These are phyloP conservation scores for Neospermospora avenae DNA, from an alignment of 2,329 filamentous ascomycete species.

Conservation along the genomic window DNA sequence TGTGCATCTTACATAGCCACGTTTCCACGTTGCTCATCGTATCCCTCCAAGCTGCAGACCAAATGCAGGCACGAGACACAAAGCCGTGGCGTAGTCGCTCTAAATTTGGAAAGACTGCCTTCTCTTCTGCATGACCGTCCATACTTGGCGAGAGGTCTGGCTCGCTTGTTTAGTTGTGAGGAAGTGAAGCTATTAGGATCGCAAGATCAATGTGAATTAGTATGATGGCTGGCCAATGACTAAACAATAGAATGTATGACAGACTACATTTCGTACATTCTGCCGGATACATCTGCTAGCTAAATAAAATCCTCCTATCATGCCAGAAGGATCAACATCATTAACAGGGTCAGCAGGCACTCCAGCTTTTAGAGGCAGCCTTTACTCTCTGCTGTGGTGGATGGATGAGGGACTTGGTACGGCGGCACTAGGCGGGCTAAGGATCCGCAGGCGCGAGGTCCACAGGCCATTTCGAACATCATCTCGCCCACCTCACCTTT, in stretches of 20 bases:
- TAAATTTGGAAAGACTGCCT: conserved; percentile 9
- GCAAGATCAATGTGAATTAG: neutral
- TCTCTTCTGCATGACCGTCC: neutral
- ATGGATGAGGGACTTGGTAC: conserved; percentile 4
- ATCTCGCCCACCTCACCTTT: neutral
- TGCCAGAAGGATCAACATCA: conserved; percentile 7
- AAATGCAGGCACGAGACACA: conserved; percentile 11
- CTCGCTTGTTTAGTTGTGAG: neutral
- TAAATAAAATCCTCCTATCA: neutral
- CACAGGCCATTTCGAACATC: conserved; percentile 7
- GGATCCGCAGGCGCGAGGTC: neutral
- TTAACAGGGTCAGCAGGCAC: conserved; percentile 18
- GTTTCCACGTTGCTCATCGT: conserved; percentile 6
- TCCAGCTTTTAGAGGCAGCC: conserved; percentile 4
- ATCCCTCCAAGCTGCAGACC: neutral
- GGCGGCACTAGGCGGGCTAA: conserved; percentile 7
- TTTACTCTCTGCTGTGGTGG: neutral
- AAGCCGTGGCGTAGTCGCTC: conserved; percentile 10
- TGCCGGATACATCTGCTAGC: neutral
- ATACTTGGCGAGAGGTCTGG: neutral
- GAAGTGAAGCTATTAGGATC: neutral
- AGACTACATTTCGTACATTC: too few species aligned
- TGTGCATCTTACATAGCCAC: conserved; percentile 5
- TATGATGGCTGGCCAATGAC: too few species aligned
- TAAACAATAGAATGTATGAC: too few species aligned